These are phyloP conservation scores for Aspergillus hancockii DNA, from an alignment of 495 filamentous ascomycete genomes.

Conservation along the genomic window DNA sequence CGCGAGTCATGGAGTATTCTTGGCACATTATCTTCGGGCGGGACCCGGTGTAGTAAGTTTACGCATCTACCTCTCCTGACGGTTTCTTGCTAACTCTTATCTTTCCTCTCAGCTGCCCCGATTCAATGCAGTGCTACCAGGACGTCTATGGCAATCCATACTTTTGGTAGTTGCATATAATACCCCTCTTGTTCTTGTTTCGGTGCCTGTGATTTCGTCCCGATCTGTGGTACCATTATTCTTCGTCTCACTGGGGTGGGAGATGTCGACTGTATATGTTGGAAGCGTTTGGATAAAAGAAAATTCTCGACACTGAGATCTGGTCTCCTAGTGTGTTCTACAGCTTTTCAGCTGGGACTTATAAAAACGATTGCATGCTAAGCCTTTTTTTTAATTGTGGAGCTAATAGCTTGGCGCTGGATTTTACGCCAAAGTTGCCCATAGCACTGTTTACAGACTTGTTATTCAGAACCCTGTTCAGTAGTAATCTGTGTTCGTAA, in stretches of 20 bases:
- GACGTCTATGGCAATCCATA: conserved; percentile 44
- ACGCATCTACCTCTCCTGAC: neutral
- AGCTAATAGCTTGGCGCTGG: neutral
- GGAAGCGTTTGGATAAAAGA: neutral
- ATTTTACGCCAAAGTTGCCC: neutral
- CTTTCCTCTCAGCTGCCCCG: conserved; percentile 43
- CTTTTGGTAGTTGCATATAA: conserved; percentile 25
- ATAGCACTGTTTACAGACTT: neutral
- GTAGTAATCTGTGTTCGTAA: too few species aligned
- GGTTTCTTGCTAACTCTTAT: conserved; percentile 13
- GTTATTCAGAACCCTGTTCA: too few species aligned
- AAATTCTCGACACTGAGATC: neutral
- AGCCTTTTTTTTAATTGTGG: neutral
- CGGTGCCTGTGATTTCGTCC: neutral
- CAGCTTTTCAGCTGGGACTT: neutral
- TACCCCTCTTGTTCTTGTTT: conserved; percentile 15
- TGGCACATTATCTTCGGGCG: conserved; percentile 60
- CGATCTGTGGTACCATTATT: neutral
- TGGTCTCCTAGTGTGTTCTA: neutral
- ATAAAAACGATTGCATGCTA: neutral
- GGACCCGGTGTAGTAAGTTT: conserved; percentile 49
- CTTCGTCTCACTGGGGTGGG: neutral
- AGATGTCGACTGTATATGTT: neutral
- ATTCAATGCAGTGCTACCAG: conserved; percentile 46
- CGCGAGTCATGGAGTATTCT: conserved; percentile 52